These are phyloP conservation scores for Corymbia calophylla DNA, from an alignment of 441 rosid genomes.

Conservation along the genomic window DNA sequence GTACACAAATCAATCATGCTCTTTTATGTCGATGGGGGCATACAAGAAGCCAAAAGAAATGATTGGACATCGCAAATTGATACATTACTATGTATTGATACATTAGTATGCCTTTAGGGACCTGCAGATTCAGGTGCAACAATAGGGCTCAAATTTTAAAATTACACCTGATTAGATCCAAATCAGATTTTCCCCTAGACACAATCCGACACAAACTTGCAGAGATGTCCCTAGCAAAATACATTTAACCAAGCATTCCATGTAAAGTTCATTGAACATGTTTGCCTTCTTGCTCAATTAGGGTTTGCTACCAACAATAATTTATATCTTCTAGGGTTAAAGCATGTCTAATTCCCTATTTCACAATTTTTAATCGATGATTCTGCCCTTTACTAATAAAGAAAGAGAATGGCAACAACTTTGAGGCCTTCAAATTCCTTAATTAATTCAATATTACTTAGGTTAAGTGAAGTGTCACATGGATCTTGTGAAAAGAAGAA, in stretches of 20 bases:
- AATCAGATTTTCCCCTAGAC: background rate
- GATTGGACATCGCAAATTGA: background rate
- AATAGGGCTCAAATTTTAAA: background rate
- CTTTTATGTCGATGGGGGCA: background rate
- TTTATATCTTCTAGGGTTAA: background rate
- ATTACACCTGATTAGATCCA: background rate
- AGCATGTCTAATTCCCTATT: background rate
- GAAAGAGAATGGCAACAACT: background rate
- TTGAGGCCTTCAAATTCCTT: accelerated
- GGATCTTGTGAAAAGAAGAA: background rate
- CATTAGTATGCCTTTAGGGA: background rate
- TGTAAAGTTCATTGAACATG: background rate
- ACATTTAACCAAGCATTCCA: background rate
- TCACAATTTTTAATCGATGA: background rate
- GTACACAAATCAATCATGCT: background rate
- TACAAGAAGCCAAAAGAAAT: background rate
- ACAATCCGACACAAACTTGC: background rate
- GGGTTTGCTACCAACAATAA: background rate
- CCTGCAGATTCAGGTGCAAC: background rate
- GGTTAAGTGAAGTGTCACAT: background rate
- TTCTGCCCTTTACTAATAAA: background rate
- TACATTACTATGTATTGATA: background rate
- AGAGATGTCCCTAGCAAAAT: background rate
- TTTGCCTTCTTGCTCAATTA: background rate
- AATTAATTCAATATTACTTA: background rate